Conservation (phyloP, 2,329 filamentous ascomycete genomes). For the Ophiostoma populinum region DNA sequence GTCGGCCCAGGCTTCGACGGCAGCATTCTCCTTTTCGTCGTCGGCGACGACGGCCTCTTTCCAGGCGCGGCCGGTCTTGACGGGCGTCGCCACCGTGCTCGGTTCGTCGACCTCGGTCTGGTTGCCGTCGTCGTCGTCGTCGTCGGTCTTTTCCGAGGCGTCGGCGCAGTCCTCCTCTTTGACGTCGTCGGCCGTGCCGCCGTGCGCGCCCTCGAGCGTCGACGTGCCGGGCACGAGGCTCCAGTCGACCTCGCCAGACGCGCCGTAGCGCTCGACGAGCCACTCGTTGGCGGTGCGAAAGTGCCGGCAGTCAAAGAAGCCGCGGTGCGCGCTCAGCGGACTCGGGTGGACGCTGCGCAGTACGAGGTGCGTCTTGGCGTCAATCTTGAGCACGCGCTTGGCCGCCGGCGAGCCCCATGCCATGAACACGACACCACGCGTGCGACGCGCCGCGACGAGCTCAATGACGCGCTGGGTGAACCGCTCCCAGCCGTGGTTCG, state of each 20-base stretch:
- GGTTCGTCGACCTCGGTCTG: constrained; percentile 14
- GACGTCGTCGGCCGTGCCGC: not conserved
- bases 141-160: not conserved
- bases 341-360: constrained; percentile 81
- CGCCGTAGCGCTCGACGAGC: constrained; percentile 62
- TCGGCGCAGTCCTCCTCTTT: not conserved
- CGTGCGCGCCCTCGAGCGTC: constrained; percentile 11
- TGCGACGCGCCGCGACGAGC: constrained; percentile 59
- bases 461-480: constrained; percentile 90
- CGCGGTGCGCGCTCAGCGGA: constrained; percentile 67
- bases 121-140: constrained; percentile 14
- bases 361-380: constrained; percentile 59
- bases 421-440: constrained; percentile 76
- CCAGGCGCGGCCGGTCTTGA: not conserved
- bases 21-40: constrained; percentile 13
- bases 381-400: constrained; percentile 59
- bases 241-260: constrained; percentile 76
- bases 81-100: constrained; percentile 12
- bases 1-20: not conserved
- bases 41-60: constrained; percentile 7
- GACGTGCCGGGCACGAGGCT: constrained; percentile 28
- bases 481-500: constrained; percentile 76
- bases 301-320: constrained; percentile 72
- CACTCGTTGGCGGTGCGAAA: constrained; percentile 74
- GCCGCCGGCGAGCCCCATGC: constrained; percentile 83